These are phyloP conservation scores for Orbilia oligospora DNA, from an alignment of 2,329 filamentous ascomycete species.

Conservation along the genomic window DNA sequence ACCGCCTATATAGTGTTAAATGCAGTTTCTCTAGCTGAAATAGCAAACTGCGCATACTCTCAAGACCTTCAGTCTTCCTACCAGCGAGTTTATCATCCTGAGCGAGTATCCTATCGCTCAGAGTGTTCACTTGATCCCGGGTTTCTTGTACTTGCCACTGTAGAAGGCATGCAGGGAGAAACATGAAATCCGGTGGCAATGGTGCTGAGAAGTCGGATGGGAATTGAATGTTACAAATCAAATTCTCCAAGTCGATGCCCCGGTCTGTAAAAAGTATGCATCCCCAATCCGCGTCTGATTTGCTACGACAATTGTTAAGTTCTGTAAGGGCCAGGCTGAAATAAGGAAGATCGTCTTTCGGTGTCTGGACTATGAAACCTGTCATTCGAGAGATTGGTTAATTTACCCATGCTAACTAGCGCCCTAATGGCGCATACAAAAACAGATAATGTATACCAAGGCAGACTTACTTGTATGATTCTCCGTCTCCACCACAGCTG, in stretches of 20 bases:
- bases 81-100: slow-evolving; percentile 40
- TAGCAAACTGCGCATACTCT: slow-evolving; percentile 32
- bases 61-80: slow-evolving; percentile 4
- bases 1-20: slow-evolving; percentile 31
- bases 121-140: slow-evolving; percentile 37
- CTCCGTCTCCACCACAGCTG: slow-evolving; percentile 47
- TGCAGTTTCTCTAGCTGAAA: slow-evolving; percentile 45
- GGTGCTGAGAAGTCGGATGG: slow-evolving; percentile 41
- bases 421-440: not conserved
- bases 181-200: slow-evolving; percentile 49
- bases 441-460: not conserved
- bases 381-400: not conserved
- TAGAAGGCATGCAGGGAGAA: slow-evolving; percentile 42
- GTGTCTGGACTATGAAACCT: slow-evolving; percentile 47
- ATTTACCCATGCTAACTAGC: not conserved
- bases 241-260: slow-evolving; percentile 34
- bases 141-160: slow-evolving; percentile 55
- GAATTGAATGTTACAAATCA: slow-evolving; percentile 40
- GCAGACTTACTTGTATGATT: slow-evolving; percentile 29
- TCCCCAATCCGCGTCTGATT: slow-evolving; percentile 44
- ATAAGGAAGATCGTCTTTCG: slow-evolving; percentile 42
- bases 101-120: slow-evolving; percentile 31
- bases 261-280: slow-evolving; percentile 44
- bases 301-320: slow-evolving; percentile 32
- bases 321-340: slow-evolving; percentile 45